Evolutionary conservation across 73 alveolate species (phyloP).

Genomic region (Paramecium sonneborni): DNA sequence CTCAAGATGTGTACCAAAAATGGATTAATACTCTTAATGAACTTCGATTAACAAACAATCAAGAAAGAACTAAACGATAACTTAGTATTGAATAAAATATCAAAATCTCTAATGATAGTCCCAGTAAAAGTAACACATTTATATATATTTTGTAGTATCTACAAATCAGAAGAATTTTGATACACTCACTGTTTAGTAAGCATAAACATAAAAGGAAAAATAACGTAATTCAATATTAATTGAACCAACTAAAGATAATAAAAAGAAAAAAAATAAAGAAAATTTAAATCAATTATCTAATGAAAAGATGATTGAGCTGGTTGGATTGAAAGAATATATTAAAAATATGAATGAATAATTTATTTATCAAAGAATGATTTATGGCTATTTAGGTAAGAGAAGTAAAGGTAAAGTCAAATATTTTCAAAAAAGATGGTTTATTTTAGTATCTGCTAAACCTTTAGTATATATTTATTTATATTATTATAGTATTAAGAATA

Average conservation of each 20-base stretch:
- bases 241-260: slow-evolving; percentile 52
- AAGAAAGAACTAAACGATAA: slow-evolving; percentile 46
- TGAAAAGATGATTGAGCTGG: slow-evolving; percentile 65
- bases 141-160: not conserved
- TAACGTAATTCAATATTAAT: slow-evolving; percentile 58
- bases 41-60: not conserved
- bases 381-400: slow-evolving; percentile 84
- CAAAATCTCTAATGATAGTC: slow-evolving; percentile 41
- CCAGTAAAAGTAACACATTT: not conserved
- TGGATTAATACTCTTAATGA: slow-evolving; percentile 73
- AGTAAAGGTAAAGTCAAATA: slow-evolving; percentile 81
- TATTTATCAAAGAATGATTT: slow-evolving; percentile 70
- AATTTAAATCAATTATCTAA: not conserved
- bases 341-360: slow-evolving; percentile 60
- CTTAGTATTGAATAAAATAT: slow-evolving; percentile 42
- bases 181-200: not conserved
- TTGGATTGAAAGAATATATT: slow-evolving; percentile 78
- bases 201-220: slow-evolving; percentile 49
- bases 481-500: slow-evolving; percentile 54
- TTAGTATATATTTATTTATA: slow-evolving; percentile 50
- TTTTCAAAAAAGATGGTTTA: slow-evolving; percentile 81
- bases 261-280: not conserved
- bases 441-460: slow-evolving; percentile 81
- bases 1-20: slow-evolving; percentile 56
- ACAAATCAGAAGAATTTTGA: not conserved